Evolutionary conservation across 345 rosid genomes (phyloP).

Genomic region (Eucalyptus viminalis): DNA sequence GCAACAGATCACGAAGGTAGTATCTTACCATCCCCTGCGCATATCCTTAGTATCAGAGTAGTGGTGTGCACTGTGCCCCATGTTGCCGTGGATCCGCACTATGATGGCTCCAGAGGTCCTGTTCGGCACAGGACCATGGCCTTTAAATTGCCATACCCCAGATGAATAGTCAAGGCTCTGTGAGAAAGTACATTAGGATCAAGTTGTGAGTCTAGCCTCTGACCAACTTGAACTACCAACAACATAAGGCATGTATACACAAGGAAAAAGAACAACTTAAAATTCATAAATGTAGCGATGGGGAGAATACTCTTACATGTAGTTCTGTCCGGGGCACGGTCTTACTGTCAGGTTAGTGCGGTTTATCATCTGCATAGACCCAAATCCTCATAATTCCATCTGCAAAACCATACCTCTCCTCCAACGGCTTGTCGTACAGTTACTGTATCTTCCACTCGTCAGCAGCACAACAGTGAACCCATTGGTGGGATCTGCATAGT

Average conservation of each 20-base stretch:
- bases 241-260: background rate
- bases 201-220: background rate
- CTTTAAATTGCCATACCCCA: conserved; percentile 34
- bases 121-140: conserved; percentile 18
- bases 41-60: conserved; percentile 17
- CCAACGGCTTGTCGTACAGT: conserved; percentile 14
- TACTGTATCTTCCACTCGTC: conserved; percentile 11
- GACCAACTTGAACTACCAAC: background rate
- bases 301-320: background rate
- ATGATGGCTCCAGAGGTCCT: conserved; percentile 22
- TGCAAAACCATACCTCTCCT: conserved; percentile 9
- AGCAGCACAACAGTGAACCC: conserved; percentile 8
- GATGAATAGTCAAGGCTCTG: conserved; percentile 24
- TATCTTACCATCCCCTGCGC: conserved; percentile 10
- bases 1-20: conserved; percentile 6
- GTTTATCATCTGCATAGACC: conserved; percentile 30
- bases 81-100: conserved; percentile 17
- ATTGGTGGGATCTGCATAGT: conserved; percentile 5
- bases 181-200: background rate
- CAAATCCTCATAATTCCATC: conserved; percentile 11
- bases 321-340: conserved; percentile 23
- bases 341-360: conserved; percentile 8
- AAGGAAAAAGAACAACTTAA: background rate
- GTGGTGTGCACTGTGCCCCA: conserved; percentile 1
- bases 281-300: background rate